These are phyloP conservation scores for Coccomyxa sp. DNA, from an alignment of 139 green algal species.

Conservation along the genomic window DNA sequence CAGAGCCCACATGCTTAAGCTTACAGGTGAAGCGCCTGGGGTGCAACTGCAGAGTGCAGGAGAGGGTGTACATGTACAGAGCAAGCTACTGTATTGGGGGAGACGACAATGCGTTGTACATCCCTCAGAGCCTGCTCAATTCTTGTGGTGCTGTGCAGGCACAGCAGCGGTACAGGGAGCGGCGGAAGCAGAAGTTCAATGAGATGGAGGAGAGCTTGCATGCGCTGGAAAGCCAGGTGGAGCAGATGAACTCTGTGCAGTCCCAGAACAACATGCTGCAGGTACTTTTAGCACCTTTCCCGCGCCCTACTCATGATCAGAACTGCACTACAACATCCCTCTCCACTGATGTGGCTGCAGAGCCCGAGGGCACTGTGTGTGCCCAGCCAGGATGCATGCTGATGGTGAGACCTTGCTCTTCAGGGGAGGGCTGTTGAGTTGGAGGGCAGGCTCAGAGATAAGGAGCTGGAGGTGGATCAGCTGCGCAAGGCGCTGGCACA, in stretches of 20 bases:
- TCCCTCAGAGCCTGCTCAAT: too few relatives aligned
- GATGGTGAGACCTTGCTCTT: background rate
- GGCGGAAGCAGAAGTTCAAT: slow-evolving; percentile 20
- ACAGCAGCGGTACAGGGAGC: slow-evolving; percentile 26
- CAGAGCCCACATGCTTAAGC: too few relatives aligned
- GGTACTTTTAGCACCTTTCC: too few relatives aligned
- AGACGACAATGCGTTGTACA: too few relatives aligned
- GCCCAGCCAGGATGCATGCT: background rate
- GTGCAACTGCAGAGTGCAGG: too few relatives aligned
- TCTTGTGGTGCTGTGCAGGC: background rate
- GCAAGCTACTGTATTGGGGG: too few relatives aligned
- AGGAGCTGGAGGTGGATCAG: slow-evolving; percentile 13
- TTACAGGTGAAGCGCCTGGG: too few relatives aligned
- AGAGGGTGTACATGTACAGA: too few relatives aligned
- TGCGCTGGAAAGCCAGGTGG: slow-evolving; percentile 2
- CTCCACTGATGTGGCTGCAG: too few relatives aligned
- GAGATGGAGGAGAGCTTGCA: slow-evolving; percentile 18
- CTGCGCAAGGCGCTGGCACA: background rate
- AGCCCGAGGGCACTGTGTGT: too few relatives aligned
- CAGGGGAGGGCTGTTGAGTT: background rate
- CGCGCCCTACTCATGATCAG: too few relatives aligned
- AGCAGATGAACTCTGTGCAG: slow-evolving; percentile 17
- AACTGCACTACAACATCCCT: too few relatives aligned
- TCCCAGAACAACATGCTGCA: slow-evolving; percentile 19
- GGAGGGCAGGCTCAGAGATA: background rate